Conservation (phyloP, 2,329 filamentous ascomycete genomes). For the Leptosphaerulina australis region DNA sequence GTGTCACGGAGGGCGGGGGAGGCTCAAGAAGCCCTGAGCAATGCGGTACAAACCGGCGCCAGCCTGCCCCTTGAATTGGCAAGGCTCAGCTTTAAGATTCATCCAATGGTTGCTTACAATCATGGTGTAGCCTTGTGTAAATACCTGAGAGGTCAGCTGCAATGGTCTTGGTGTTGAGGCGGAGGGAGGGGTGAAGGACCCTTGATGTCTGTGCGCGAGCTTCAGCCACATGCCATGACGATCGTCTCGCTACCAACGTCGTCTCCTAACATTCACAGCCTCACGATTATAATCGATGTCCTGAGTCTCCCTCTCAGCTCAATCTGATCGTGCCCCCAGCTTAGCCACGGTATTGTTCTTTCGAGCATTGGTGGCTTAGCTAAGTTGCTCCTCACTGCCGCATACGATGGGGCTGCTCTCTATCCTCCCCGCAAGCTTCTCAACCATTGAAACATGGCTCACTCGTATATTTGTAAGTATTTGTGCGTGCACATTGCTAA, state of each 20-base stretch:
- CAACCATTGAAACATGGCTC: conserved; percentile 66
- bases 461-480: conserved; percentile 65
- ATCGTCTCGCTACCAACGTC: neutral
- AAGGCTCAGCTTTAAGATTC: conserved; percentile 1
- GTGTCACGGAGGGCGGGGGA: conserved; percentile 21
- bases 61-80: conserved; percentile 18
- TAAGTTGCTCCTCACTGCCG: neutral
- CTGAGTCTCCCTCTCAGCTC: neutral
- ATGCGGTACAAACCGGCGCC: conserved; percentile 7
- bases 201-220: conserved; percentile 6
- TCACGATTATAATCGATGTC: neutral
- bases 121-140: conserved; percentile 12
- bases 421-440: conserved; percentile 65
- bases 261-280: conserved; percentile 6
- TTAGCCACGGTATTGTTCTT: neutral
- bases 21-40: conserved; percentile 14
- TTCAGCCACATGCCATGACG: conserved; percentile 24
- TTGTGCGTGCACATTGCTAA: too few relatives aligned
- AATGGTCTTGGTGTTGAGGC: conserved; percentile 23
- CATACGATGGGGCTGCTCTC: conserved; percentile 67
- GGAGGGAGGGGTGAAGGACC: conserved; percentile 8
- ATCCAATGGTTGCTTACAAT: conserved; percentile 19
- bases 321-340: neutral
- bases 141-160: conserved; percentile 27
- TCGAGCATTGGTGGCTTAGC: neutral